Evolutionary conservation across 148 eudicot species (phyloP).

Genomic region (Polygonum maritimum): DNA sequence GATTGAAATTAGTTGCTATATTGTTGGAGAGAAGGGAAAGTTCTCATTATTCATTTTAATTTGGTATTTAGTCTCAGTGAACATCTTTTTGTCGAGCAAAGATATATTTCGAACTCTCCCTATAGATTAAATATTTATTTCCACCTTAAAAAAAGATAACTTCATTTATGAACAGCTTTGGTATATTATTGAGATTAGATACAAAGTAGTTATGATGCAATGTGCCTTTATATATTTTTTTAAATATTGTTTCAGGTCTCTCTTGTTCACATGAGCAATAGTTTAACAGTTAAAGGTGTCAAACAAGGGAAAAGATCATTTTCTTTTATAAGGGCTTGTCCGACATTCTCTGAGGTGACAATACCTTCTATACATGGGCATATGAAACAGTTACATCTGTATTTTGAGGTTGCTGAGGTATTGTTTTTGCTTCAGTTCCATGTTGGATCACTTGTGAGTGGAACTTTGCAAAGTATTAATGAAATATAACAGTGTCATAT

Average conservation of each 20-base stretch:
- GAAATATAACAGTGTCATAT: background rate
- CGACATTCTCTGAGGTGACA: slow-evolving; percentile 68
- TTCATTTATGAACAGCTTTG: background rate
- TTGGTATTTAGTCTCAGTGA: no score
- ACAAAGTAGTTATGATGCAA: background rate
- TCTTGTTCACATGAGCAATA: slow-evolving; percentile 59
- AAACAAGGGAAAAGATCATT: slow-evolving; percentile 26
- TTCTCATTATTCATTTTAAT: no score
- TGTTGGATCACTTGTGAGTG: background rate
- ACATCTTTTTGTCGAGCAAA: no score
- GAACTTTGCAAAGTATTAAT: background rate
- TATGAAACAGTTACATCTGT: slow-evolving; percentile 46
- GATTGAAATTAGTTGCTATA: background rate
- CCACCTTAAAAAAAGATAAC: no score
- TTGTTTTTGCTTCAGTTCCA: slow-evolving; percentile 4
- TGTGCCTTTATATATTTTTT: background rate
- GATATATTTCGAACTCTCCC: no score
- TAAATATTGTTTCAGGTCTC: slow-evolving; percentile 40
- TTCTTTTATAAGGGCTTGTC: slow-evolving; percentile 52
- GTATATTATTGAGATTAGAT: background rate
- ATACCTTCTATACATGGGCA: slow-evolving; percentile 50
- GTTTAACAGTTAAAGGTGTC: slow-evolving; percentile 37
- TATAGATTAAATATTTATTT: no score
- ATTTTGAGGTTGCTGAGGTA: slow-evolving; percentile 75
- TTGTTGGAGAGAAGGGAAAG: background rate